These are phyloP conservation scores for Cenococcum geophilum DNA, from an alignment of 495 filamentous ascomycete genomes.

Conservation along the genomic window DNA sequence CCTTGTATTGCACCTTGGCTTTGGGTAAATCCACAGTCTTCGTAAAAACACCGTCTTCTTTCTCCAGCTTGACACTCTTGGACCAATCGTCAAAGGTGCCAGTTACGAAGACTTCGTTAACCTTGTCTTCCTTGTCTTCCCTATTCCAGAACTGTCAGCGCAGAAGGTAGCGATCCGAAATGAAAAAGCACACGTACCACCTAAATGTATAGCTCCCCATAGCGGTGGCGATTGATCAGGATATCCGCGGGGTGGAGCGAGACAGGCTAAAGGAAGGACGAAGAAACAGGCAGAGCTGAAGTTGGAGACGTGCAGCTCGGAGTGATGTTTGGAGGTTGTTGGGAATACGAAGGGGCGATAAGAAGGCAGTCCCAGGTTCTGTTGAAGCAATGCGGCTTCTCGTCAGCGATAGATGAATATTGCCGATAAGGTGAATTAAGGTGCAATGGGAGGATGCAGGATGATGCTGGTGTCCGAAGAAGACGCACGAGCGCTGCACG, in stretches of 20 bases:
- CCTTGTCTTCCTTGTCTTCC: constrained; percentile 62
- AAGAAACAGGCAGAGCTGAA: not conserved
- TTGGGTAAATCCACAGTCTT: constrained; percentile 68
- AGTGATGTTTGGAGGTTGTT: not conserved
- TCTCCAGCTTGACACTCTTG: constrained; percentile 72
- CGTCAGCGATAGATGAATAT: not conserved
- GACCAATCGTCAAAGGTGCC: constrained; percentile 94
- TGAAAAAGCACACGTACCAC: constrained; percentile 28
- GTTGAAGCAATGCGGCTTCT: not conserved
- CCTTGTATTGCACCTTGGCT: constrained; percentile 56
- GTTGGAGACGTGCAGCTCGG: not conserved
- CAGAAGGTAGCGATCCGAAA: not conserved
- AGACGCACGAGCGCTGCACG: not conserved
- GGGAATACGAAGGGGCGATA: constrained; percentile 2
- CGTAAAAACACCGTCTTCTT: constrained; percentile 58
- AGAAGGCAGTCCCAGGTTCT: not conserved
- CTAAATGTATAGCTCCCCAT: constrained; percentile 37
- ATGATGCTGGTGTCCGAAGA: constrained; percentile 3
- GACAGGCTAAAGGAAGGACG: not conserved
- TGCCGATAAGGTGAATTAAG: not conserved
- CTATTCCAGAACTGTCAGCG: constrained; percentile 7
- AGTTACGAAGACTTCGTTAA: constrained; percentile 85
- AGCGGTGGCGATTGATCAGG: not conserved
- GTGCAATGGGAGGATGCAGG: constrained; percentile 3
- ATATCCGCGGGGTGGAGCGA: not conserved